Evolutionary conservation across 2,329 filamentous ascomycete genomes (phyloP).

Genomic region (Dothistroma septosporum): DNA sequence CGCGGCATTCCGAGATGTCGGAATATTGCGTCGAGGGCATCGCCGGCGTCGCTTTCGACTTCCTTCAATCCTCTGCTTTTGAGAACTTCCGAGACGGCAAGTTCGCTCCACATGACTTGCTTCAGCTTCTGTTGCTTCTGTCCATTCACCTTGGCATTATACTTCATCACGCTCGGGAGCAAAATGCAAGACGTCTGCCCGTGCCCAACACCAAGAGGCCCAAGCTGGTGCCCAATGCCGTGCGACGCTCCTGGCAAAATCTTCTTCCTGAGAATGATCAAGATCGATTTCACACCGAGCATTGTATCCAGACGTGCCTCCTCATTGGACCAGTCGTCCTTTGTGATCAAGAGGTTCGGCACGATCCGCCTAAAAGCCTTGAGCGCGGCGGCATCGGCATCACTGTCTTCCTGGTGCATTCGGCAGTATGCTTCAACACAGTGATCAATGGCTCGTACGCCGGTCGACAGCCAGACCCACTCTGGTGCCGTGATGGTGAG

Average conservation of each 20-base stretch:
- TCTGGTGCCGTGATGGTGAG: conserved; percentile 50
- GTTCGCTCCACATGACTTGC: conserved; percentile 40
- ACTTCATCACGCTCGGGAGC: conserved; percentile 54
- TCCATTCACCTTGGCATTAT: conserved; percentile 42
- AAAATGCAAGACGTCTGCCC: conserved; percentile 58
- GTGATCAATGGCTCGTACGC: conserved; percentile 55
- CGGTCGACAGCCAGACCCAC: conserved; percentile 57
- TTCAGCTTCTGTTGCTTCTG: conserved; percentile 42
- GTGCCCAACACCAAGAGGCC: conserved; percentile 55
- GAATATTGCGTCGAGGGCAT: conserved; percentile 51
- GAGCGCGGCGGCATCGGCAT: conserved; percentile 21
- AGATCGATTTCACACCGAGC: conserved; percentile 43
- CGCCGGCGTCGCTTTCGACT: conserved; percentile 45
- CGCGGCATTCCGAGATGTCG: conserved; percentile 52
- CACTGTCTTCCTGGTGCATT: conserved; percentile 22
- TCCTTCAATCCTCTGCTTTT: conserved; percentile 22
- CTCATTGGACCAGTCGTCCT: conserved; percentile 36
- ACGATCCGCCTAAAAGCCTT: conserved; percentile 44
- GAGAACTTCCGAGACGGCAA: conserved; percentile 39
- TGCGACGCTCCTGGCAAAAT: conserved; percentile 40
- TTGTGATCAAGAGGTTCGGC: conserved; percentile 43
- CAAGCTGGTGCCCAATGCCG: conserved; percentile 44
- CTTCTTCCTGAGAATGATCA: conserved; percentile 33
- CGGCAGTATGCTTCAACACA: conserved; percentile 54
- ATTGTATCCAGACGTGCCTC: conserved; percentile 47